Evolutionary conservation across 345 rosid genomes (phyloP), one percentile per base, ranked within the genome.

Genomic region (Aegle marmelos): DNA sequence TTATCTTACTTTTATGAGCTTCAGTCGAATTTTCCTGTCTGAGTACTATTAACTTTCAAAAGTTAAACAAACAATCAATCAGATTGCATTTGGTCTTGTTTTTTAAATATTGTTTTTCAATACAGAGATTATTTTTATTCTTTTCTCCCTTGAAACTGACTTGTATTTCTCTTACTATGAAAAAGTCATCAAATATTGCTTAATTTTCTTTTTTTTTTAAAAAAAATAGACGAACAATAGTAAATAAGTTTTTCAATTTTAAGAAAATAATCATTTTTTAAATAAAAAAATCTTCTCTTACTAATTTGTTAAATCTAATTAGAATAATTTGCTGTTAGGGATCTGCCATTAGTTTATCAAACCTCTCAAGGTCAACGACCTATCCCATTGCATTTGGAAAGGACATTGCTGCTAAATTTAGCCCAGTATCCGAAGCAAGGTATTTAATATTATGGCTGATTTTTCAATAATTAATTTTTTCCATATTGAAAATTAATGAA

Each of bases 381-480:
- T 87, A 86, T 68, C 93, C 94, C 68, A 81, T 92, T 54, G 93
- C 82, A 74, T 87, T 82, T 82, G 94, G 90, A 69, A 81, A 85
- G 80, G 80, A 79, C 68, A 88, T 76, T 72, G 98, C 93, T 57
- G 79, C 88, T 77, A 80, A 85, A 21, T 89, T 86, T 41, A 78
- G 83, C 39, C 88, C 94, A 2, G 16, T 70, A 62, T 80, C 88
- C 61, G 97, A 91, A 79, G 89, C 94, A 75, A 88, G 86, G 98
- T 91, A 82, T 7, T 53, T 53, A 5, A 53, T 53, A 11, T 1
- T 45, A 17, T 13, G 50, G 50, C 50, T 4, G 50, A 3, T 45
- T 45, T 45, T 45, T 11, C 5, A 53, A 53, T 17, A 53, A 53
- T 53, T 53, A 59, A 59, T 59, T 13, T 11, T 41, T 45, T 45